Conservation (phyloP, 345 rosid genomes). For the Cardamine chenopodiifolia region DNA sequence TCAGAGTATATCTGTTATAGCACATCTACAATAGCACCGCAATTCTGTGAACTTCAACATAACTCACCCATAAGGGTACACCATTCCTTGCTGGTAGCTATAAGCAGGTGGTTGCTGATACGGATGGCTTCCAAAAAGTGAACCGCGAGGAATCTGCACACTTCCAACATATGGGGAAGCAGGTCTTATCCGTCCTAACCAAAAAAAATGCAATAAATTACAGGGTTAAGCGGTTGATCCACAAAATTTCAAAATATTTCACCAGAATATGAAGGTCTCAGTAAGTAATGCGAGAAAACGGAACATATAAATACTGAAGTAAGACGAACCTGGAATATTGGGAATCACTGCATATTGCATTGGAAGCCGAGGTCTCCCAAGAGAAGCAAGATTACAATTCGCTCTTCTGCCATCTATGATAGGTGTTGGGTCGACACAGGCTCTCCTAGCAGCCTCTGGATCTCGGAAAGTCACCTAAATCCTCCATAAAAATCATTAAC, state of each 20-base stretch:
- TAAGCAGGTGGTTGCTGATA: conserved; percentile 77
- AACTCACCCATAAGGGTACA: conserved; percentile 91
- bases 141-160: conserved; percentile 65
- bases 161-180: conserved; percentile 56
- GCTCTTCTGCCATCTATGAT: conserved; percentile 94
- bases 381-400: conserved; percentile 94
- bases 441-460: conserved; percentile 93
- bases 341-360: conserved; percentile 57
- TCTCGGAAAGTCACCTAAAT: conserved; percentile 96
- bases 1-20: conserved; percentile 1
- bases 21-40: not conserved
- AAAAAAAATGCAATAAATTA: not conserved
- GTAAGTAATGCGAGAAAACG: not conserved
- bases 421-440: conserved; percentile 85
- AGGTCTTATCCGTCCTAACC: conserved; percentile 70
- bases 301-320: not conserved
- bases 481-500: conserved; percentile 64
- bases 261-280: not conserved
- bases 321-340: conserved; percentile 42
- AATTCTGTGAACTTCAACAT: not conserved
- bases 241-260: not conserved
- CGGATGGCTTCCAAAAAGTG: conserved; percentile 65
- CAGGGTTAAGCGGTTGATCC: not conserved
- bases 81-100: conserved; percentile 71
- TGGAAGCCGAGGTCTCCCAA: conserved; percentile 76